These are phyloP conservation scores for Chrysophaeum taylorii DNA, from an alignment of 352 stramenopile species.

Conservation along the genomic window DNA sequence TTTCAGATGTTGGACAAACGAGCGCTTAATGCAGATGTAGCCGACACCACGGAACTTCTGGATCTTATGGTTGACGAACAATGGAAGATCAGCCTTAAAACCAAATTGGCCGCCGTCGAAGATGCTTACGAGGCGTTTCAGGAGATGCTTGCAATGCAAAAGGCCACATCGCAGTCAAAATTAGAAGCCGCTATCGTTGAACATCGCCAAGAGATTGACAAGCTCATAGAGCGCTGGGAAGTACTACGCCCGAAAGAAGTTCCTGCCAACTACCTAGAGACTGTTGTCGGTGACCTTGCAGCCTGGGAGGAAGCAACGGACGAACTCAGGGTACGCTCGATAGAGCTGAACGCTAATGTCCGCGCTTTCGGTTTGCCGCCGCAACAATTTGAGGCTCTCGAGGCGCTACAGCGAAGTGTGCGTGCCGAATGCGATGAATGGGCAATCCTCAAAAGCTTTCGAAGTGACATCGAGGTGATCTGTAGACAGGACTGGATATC, in stretches of 20 bases:
- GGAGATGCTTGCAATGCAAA: constrained; percentile 85
- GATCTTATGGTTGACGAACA: too few species aligned
- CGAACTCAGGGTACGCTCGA: constrained; percentile 48
- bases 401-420: constrained; percentile 61
- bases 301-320: constrained; percentile 49
- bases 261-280: too few species aligned
- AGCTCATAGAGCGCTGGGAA: constrained; percentile 73
- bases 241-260: constrained; percentile 67
- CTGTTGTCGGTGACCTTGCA: too few species aligned
- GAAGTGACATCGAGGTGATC: constrained; percentile 56
- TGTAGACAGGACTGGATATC: constrained; percentile 76
- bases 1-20: too few species aligned
- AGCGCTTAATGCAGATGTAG: too few species aligned
- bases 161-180: constrained; percentile 71
- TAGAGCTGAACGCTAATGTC: constrained; percentile 62
- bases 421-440: constrained; percentile 55
- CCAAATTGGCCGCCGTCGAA: too few species aligned
- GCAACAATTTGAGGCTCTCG: constrained; percentile 65
- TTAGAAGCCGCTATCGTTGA: constrained; percentile 72
- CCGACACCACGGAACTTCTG: too few species aligned
- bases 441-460: constrained; percentile 71
- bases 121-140: constrained; percentile 90
- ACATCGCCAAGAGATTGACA: constrained; percentile 71
- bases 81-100: too few species aligned
- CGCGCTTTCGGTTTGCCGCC: constrained; percentile 63